Base-by-base conservation (phyloP, 352 stramenopile species). In the Albugo candida region DNA sequence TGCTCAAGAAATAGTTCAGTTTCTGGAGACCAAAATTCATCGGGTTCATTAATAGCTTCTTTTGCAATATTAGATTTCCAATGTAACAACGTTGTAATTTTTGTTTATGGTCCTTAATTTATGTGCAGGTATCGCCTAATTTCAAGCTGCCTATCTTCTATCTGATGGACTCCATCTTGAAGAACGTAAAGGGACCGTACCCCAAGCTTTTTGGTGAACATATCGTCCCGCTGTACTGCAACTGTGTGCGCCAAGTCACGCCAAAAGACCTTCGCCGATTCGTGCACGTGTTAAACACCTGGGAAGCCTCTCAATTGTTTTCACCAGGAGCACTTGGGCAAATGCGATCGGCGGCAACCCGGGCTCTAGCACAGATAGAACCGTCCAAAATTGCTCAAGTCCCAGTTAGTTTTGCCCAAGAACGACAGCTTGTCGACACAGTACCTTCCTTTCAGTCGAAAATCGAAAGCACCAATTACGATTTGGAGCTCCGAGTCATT, bases 71-170 rank as follows among this genome's bases (percentile, higher is more conserved):
- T 48, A 13, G 36, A 36, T 50, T 36, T 53, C n/a, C 46, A 31
- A 31, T 31, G 24, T 31, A 31, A 31, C 24, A 31, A 31, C 8
- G 24, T 45, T 54, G 27, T 36, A 44, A 47, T 47, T 16, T 47
- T 53, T 47, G 13, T 31, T 54, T 17, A 40, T 52, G 21, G 42
- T 27, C 44, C 20, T 51, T 24, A 13, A 24, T 48, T 31, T 27
- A 24, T 27, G 44, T 58, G 21, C 49, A 86, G 70, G 76, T 76
- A 1, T 61, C 67, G 12, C 67, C 78, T 2, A 75, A 84, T 38
- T 89, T 73, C 63, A 89, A 89, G 57, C 60, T 93, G n/a, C 74
- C 81, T 18, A 87, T 91, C 49, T 85, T 92, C 52, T 93, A 93
- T 57, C 56, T 93, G 17, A 92, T 78, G 11, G 81, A 93, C 54